phyloP scores from a whole-genome alignment of 257 asterid genomes.

The Solanum virginianum region DNA sequence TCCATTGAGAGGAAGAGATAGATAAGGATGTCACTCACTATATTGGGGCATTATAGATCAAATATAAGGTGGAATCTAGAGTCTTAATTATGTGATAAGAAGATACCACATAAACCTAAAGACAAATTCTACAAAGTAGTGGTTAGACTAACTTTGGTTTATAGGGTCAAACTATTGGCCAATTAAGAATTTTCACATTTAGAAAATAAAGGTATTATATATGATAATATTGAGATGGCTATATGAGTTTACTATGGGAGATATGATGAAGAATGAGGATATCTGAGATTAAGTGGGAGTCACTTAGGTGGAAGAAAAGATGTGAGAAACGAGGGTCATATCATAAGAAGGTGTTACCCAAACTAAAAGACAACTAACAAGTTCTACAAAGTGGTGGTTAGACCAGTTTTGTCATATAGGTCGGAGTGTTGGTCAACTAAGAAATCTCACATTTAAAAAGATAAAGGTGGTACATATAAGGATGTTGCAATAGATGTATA shows the following conservation, averaged over 20 bases:
- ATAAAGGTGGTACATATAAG: background rate
- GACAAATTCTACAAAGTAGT: background rate
- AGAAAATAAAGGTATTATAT: background rate
- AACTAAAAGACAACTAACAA: background rate
- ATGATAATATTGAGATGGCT: background rate
- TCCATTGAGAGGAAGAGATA: no score
- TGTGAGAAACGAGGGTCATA: background rate
- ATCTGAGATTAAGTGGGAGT: background rate
- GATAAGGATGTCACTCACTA: background rate
- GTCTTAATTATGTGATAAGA: background rate
- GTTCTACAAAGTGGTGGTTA: background rate
- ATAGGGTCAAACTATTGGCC: no score
- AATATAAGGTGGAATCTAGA: no score
- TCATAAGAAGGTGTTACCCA: background rate
- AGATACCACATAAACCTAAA: no score
- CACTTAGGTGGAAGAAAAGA: background rate
- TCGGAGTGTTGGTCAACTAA: background rate
- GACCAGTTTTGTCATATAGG: background rate
- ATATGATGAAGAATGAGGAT: background rate
- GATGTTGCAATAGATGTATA: background rate
- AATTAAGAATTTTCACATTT: background rate
- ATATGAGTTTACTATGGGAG: background rate
- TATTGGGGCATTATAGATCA: background rate
- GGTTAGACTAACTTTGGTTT: background rate
- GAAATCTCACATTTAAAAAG: background rate